Conservation (phyloP, 805 yeast species). For the Hanseniaspora lindneri region DNA sequence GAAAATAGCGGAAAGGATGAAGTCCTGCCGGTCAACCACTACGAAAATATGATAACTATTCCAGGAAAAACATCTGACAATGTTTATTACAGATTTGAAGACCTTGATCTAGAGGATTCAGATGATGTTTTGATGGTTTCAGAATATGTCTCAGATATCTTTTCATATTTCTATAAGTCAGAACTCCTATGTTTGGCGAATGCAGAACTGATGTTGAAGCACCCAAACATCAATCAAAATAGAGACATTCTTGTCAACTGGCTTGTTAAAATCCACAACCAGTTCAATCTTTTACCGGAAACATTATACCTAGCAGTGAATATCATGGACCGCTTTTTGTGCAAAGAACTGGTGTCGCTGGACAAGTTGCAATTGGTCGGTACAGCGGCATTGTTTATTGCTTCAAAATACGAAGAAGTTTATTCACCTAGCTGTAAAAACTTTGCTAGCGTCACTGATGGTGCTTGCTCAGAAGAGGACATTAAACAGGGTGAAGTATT, state of each 20-base stretch:
- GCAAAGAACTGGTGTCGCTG: conserved; percentile 58
- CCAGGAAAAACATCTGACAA: conserved; percentile 3
- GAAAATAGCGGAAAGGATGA: not conserved
- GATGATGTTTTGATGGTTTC: conserved; percentile 85
- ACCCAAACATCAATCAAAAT: conserved; percentile 34
- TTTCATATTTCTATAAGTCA: conserved; percentile 59
- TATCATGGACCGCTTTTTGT: conserved; percentile 76
- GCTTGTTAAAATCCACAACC: conserved; percentile 79
- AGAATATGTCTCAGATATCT: conserved; percentile 82
- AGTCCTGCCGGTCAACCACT: conserved; percentile 10
- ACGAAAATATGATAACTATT: not conserved
- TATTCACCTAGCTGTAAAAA: conserved; percentile 77
- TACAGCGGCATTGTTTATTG: conserved; percentile 73
- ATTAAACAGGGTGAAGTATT: conserved; percentile 76
- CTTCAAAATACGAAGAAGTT: conserved; percentile 89
- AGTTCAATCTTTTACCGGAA: conserved; percentile 77
- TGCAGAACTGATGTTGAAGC: conserved; percentile 31
- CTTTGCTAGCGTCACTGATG: conserved; percentile 78
- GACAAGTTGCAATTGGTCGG: conserved; percentile 77
- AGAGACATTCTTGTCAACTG: conserved; percentile 85
- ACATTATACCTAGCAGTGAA: conserved; percentile 75
- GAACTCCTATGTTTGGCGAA: conserved; percentile 62
- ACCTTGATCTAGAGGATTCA: conserved; percentile 63
- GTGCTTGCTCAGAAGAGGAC: conserved; percentile 70
- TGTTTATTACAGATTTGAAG: conserved; percentile 46